A percentile compares a stretch with the other conserved stretches of the same genome.
Conservation (phyloP, 805 yeast species). For the Jamesozyma piceae region DNA sequence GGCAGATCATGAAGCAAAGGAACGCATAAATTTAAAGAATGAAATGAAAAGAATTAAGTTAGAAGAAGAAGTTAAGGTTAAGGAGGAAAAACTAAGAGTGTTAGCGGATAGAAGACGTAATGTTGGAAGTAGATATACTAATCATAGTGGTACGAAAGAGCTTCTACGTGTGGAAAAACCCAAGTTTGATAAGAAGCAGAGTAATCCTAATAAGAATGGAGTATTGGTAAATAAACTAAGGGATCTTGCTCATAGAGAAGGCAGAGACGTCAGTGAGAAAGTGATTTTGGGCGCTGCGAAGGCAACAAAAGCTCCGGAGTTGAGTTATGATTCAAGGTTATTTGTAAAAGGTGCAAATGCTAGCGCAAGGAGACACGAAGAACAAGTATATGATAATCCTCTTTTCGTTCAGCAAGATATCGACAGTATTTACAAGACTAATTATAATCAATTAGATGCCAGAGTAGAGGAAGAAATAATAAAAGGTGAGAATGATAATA, state of each 20-base stretch:
- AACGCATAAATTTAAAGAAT: constrained; percentile 44
- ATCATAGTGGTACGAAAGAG: background rate
- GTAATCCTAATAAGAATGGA: background rate
- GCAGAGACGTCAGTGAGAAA: constrained; percentile 47
- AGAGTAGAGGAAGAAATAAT: constrained; percentile 10
- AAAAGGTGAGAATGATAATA: constrained; percentile 4
- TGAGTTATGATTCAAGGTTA: constrained; percentile 50
- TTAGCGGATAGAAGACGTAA: constrained; percentile 34
- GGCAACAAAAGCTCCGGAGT: constrained; percentile 32
- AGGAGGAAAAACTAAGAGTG: constrained; percentile 42
- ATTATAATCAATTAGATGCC: constrained; percentile 21
- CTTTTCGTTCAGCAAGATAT: constrained; percentile 48
- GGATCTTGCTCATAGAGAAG: constrained; percentile 35
- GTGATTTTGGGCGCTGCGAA: constrained; percentile 44
- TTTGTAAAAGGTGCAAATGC: constrained; percentile 40
- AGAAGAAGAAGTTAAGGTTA: constrained; percentile 40
- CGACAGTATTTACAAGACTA: constrained; percentile 40
- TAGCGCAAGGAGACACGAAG: constrained; percentile 30
- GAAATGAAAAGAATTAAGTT: constrained; percentile 41
- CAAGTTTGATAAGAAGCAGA: background rate
- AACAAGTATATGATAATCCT: constrained; percentile 50
- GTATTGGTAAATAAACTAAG: constrained; percentile 33
- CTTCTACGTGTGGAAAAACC: constrained; percentile 2
- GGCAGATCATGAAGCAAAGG: constrained; percentile 56
- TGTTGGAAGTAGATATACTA: background rate